A percentile compares a stretch with the other conserved stretches of the same genome.
Evolutionary conservation across 768 basidiomycete species (phyloP).

Genomic region (Scleroderma bovista): DNA sequence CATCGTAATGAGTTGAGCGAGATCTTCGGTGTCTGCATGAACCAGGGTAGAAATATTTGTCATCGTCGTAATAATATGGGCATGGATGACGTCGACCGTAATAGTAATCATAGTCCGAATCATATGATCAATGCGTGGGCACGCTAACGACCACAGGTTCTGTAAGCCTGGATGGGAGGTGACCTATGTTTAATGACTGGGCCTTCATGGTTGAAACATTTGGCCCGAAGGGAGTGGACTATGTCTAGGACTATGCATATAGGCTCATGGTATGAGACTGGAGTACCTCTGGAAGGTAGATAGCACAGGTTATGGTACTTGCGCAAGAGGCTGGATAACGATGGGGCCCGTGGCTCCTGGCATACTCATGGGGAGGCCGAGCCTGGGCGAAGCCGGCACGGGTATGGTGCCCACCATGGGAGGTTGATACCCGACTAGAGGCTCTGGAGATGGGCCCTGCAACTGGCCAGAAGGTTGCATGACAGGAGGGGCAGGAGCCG

Average conservation of each 20-base stretch:
- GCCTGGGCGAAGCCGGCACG: background rate
- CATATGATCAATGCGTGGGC: conserved; percentile 8
- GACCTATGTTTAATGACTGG: conserved; percentile 7
- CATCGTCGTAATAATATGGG: conserved; percentile 4
- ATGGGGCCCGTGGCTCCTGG: conserved; percentile 10
- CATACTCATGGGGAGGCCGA: background rate
- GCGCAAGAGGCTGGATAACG: conserved; percentile 16
- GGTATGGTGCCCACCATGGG: background rate
- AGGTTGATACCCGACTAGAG: background rate
- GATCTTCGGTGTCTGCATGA: background rate
- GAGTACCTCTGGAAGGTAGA: conserved; percentile 11
- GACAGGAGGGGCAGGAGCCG: background rate
- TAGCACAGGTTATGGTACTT: background rate
- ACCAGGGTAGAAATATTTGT: background rate
- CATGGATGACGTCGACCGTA: conserved; percentile 3
- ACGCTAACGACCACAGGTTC: conserved; percentile 4
- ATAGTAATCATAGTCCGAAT: conserved; percentile 7
- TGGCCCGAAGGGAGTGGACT: conserved; percentile 11
- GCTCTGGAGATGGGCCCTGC: background rate
- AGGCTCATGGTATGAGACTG: conserved; percentile 5
- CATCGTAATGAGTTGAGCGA: background rate
- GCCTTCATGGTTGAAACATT: background rate
- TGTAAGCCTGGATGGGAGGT: conserved; percentile 22
- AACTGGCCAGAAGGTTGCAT: conserved; percentile 21
- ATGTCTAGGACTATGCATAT: conserved; percentile 11